These are phyloP conservation scores for Plantago coronopus DNA, from an alignment of 305 asterid species.

Conservation along the genomic window DNA sequence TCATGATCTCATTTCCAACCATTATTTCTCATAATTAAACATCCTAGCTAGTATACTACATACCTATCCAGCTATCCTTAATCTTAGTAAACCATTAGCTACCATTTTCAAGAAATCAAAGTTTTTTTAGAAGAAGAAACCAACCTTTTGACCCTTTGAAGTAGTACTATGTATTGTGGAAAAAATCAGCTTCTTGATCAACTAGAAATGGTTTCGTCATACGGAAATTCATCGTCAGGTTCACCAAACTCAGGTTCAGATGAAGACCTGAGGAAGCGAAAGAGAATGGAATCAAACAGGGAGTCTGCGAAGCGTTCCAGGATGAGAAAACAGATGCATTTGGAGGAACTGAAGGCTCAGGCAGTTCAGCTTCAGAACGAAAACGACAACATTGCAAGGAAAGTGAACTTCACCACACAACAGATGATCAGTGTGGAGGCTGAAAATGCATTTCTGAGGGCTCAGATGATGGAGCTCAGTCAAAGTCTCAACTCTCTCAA, in stretches of 20 bases:
- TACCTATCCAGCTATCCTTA: neutral
- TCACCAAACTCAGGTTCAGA: conserved; percentile 49
- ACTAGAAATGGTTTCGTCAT: conserved; percentile 47
- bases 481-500: conserved; percentile 62
- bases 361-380: conserved; percentile 44
- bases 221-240: conserved; percentile 59
- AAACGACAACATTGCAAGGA: conserved; percentile 41
- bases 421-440: conserved; percentile 48
- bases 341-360: conserved; percentile 65
- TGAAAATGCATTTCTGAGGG: conserved; percentile 64
- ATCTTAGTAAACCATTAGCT: too few species aligned
- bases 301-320: conserved; percentile 90
- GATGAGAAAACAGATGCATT: conserved; percentile 73
- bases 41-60: neutral
- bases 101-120: neutral
- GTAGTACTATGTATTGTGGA: too few species aligned
- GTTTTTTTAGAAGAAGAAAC: too few species aligned
- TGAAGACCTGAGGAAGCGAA: conserved; percentile 61
- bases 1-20: conserved; percentile 31
- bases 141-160: too few species aligned
- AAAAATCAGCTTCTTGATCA: neutral
- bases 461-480: conserved; percentile 71
- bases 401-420: conserved; percentile 39
- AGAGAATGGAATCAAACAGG: conserved; percentile 76
- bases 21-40: too few species aligned